These are phyloP conservation scores for Chondrus crispus DNA, from an alignment of 23 red algal genomes.

Conservation along the genomic window DNA sequence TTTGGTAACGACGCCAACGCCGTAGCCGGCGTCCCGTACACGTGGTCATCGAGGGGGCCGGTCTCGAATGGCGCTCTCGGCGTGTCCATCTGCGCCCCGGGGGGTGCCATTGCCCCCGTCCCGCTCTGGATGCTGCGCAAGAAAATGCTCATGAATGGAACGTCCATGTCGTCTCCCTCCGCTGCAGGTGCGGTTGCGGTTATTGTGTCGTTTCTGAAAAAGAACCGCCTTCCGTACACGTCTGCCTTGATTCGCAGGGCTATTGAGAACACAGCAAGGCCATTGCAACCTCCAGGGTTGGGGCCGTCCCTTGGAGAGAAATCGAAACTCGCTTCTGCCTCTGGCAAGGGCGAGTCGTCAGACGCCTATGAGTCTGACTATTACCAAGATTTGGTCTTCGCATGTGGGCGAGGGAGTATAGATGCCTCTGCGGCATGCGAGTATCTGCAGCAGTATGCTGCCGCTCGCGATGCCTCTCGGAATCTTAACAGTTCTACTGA, in stretches of 20 bases:
- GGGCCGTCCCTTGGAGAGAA: background rate
- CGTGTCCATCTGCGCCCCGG: conserved; percentile 63
- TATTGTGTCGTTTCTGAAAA: conserved; percentile 54
- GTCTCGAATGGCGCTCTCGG: conserved; percentile 60
- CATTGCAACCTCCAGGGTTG: background rate
- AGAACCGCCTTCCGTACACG: conserved; percentile 46
- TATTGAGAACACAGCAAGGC: conserved; percentile 69
- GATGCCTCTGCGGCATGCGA: conserved; percentile 49
- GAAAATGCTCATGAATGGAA: conserved; percentile 77
- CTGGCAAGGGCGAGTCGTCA: background rate
- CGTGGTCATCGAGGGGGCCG: conserved; percentile 65
- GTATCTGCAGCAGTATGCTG: conserved; percentile 36
- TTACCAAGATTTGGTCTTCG: conserved; percentile 28
- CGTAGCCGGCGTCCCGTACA: conserved; percentile 57
- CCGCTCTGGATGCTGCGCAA: conserved; percentile 63
- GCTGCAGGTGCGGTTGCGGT: conserved; percentile 70
- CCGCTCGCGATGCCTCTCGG: background rate
- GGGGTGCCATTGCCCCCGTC: conserved; percentile 65
- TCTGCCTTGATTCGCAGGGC: conserved; percentile 55
- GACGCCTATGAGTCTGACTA: conserved; percentile 10
- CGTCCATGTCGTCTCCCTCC: conserved; percentile 70
- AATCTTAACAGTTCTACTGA: too few relatives aligned
- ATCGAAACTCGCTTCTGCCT: background rate
- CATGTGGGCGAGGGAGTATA: conserved; percentile 43
- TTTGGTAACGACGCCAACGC: background rate